Conservation (phyloP, 495 filamentous ascomycete genomes). For the Tuber aestivum region DNA sequence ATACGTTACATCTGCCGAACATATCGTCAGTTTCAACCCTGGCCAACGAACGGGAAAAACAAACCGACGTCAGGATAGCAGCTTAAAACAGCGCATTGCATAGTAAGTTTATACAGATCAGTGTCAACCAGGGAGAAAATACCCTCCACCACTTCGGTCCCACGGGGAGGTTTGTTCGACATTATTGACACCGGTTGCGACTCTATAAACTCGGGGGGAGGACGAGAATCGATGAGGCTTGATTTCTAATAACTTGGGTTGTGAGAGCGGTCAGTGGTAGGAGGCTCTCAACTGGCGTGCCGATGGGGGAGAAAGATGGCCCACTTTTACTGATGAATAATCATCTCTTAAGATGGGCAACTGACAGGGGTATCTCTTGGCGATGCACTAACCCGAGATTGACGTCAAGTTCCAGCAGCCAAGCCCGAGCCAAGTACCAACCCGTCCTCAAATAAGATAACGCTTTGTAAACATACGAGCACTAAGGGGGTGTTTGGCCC, state of each 20-base stretch:
- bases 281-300: background rate
- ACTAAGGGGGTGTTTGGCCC: too few relatives aligned
- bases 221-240: background rate
- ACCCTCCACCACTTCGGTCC: slow-evolving; percentile 45
- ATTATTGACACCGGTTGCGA: background rate
- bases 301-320: background rate
- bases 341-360: background rate
- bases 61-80: slow-evolving; percentile 75
- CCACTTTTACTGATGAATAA: background rate
- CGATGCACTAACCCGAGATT: background rate
- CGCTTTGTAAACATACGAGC: background rate
- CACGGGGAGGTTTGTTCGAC: background rate
- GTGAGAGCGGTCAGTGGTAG: background rate
- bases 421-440: too few relatives aligned
- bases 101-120: slow-evolving; percentile 96
- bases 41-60: slow-evolving; percentile 13
- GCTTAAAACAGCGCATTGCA: slow-evolving; percentile 93
- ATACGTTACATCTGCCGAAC: slow-evolving; percentile 64
- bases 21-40: slow-evolving; percentile 29
- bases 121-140: slow-evolving; percentile 92
- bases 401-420: background rate
- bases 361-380: background rate
- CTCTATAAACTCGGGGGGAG: background rate
- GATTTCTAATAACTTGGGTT: background rate
- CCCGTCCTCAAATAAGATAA: background rate